phyloP scores from a whole-genome alignment of 176 grass and related monocot species.

The Phoenix roebelenii region DNA sequence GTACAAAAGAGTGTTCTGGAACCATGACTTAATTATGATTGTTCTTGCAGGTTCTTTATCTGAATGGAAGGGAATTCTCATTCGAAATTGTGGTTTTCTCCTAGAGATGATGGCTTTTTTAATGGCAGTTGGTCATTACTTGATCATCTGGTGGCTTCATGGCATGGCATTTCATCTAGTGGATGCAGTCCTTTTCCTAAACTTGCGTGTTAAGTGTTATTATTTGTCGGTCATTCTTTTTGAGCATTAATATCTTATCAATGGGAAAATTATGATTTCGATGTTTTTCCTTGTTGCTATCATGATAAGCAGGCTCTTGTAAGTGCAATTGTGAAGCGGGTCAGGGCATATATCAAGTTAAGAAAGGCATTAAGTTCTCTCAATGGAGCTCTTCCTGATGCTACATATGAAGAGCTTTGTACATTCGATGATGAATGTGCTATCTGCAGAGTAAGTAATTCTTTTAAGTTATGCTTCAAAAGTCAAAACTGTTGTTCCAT shows the following conservation, averaged over 20 bases:
- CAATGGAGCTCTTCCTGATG: conserved; percentile 85
- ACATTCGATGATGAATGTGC: conserved; percentile 91
- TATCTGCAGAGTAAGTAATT: conserved; percentile 77
- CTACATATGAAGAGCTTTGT: conserved; percentile 85
- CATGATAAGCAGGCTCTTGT: conserved; percentile 54
- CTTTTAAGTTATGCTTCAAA: conserved; percentile 12
- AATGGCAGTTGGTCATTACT: conserved; percentile 86
- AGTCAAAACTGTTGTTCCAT: not conserved
- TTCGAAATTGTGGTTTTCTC: conserved; percentile 80
- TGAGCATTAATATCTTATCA: no score
- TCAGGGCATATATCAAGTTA: conserved; percentile 70
- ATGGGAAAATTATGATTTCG: no score
- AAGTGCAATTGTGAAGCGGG: conserved; percentile 67
- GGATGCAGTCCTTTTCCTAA: conserved; percentile 82
- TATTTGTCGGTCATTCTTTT: no score
- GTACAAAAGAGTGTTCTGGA: no score
- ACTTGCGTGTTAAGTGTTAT: conserved; percentile 73
- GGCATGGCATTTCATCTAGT: conserved; percentile 94
- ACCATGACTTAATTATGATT: conserved; percentile 2
- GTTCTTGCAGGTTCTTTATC: conserved; percentile 65
- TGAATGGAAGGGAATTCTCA: conserved; percentile 75
- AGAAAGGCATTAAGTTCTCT: conserved; percentile 69
- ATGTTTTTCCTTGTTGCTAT: no score
- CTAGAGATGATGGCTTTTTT: conserved; percentile 64
- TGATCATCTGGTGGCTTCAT: conserved; percentile 86